A percentile compares a stretch with the other conserved stretches of the same genome.
These are phyloP conservation scores for Periconia macrospinosa DNA, from an alignment of 2,329 filamentous ascomycete species.

Conservation along the genomic window DNA sequence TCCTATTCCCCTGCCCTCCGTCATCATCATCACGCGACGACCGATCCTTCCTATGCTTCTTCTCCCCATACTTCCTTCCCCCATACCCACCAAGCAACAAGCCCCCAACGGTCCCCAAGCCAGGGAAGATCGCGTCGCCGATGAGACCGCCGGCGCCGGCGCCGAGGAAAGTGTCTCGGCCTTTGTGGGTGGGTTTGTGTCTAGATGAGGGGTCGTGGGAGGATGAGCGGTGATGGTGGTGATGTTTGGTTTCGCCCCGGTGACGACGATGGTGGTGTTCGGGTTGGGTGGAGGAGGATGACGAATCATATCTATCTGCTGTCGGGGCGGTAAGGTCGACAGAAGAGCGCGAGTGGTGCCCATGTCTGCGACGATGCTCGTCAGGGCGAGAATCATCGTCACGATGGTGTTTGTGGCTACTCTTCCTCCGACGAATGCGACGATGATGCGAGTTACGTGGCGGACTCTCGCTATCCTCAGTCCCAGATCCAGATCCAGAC, in stretches of 20 bases:
- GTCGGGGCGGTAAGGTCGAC: too few species aligned
- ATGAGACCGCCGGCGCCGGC: slow-evolving; percentile 49
- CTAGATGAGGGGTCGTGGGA: neutral
- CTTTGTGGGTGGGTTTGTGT: slow-evolving; percentile 11
- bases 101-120: slow-evolving; percentile 44
- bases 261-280: slow-evolving; percentile 18
- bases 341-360: too few species aligned
- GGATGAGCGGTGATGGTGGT: slow-evolving; percentile 16
- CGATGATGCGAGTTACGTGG: too few species aligned
- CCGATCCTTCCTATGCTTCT: too few species aligned
- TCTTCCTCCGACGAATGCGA: too few species aligned
- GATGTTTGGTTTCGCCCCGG: too few species aligned
- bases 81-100: slow-evolving; percentile 47
- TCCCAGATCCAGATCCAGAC: neutral
- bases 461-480: too few species aligned
- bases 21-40: slow-evolving; percentile 47
- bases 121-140: slow-evolving; percentile 49
- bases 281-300: slow-evolving; percentile 17
- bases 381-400: too few species aligned
- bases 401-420: too few species aligned
- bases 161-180: slow-evolving; percentile 47
- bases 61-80: slow-evolving; percentile 45
- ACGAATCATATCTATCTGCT: too few species aligned
- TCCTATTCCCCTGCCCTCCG: slow-evolving; percentile 38
- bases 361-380: too few species aligned